Conservation (phyloP, 192 early-diverging fungal species). For the Tieghemiomyces parasiticus region DNA sequence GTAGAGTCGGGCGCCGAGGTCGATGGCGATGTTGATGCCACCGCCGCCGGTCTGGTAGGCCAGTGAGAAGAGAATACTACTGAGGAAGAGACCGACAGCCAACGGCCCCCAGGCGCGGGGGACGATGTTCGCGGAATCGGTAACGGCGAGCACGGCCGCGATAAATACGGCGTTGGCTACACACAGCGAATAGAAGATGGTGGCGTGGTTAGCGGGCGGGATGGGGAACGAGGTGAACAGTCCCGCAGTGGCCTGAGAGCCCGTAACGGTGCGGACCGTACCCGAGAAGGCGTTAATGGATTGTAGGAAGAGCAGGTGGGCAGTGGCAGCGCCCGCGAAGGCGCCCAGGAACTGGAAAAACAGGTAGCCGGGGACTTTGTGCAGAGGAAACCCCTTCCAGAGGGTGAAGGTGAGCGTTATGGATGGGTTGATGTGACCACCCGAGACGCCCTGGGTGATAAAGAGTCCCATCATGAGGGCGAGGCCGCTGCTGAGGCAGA, state of each 20-base stretch:
- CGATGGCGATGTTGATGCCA: constrained; percentile 64
- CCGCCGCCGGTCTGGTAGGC: constrained; percentile 46
- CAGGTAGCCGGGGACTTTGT: constrained; percentile 48
- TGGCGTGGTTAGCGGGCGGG: constrained; percentile 28
- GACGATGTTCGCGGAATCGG: constrained; percentile 37
- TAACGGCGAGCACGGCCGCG: constrained; percentile 40
- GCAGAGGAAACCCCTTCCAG: constrained; percentile 48
- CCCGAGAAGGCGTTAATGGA: constrained; percentile 38
- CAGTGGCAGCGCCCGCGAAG: constrained; percentile 45
- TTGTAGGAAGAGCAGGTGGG: constrained; percentile 43
- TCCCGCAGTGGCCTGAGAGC: constrained; percentile 32
- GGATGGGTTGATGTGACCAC: constrained; percentile 66
- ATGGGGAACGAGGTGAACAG: constrained; percentile 49
- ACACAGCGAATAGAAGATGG: constrained; percentile 42
- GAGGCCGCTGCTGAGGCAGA: constrained; percentile 43
- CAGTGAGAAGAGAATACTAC: constrained; percentile 40
- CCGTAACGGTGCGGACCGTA: constrained; percentile 24
- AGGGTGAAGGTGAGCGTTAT: constrained; percentile 49
- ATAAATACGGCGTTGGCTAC: constrained; percentile 51
- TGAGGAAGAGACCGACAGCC: constrained; percentile 41
- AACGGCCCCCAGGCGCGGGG: constrained; percentile 35
- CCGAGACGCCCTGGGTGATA: constrained; percentile 43
- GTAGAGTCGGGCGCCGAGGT: constrained; percentile 65
- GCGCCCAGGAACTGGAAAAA: constrained; percentile 55
- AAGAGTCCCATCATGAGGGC: constrained; percentile 46